These are phyloP conservation scores for Rhizophagus prolifer DNA, from an alignment of 192 early-diverging fungal species.

Conservation along the genomic window DNA sequence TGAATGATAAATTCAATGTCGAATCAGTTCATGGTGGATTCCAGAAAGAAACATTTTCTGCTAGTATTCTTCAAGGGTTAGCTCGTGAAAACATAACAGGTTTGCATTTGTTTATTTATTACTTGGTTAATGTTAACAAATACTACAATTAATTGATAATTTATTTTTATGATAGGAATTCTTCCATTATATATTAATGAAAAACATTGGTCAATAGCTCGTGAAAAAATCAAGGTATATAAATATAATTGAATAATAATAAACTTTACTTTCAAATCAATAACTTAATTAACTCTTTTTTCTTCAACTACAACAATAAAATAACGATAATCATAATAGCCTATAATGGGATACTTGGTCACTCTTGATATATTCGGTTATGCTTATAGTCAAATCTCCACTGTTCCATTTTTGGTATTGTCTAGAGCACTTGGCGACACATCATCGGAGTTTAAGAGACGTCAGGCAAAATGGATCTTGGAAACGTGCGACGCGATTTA, in stretches of 20 bases:
- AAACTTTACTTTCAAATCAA: neutral
- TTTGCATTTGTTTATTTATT: neutral
- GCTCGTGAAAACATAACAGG: conserved; percentile 46
- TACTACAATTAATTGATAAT: neutral
- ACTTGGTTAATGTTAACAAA: neutral
- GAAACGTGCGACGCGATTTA: conserved; percentile 49
- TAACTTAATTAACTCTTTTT: neutral
- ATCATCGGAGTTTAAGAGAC: conserved; percentile 37
- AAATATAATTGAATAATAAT: neutral
- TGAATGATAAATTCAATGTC: conserved; percentile 24
- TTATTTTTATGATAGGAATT: conserved; percentile 20
- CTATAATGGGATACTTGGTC: conserved; percentile 44
- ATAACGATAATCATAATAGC: conserved; percentile 18
- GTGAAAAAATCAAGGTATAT: conserved; percentile 43
- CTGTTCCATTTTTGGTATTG: conserved; percentile 43
- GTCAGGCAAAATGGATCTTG: conserved; percentile 41
- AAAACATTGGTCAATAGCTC: conserved; percentile 44
- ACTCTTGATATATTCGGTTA: conserved; percentile 47
- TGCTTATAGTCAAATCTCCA: conserved; percentile 42
- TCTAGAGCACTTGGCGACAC: conserved; percentile 36
- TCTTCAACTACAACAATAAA: too few relatives aligned
- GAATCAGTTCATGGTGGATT: conserved; percentile 48
- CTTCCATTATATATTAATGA: conserved; percentile 45
- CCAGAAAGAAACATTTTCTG: conserved; percentile 18
- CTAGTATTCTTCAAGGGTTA: conserved; percentile 40